Conservation (phyloP, 106 monocot genomes). For the Agapanthus africanus region DNA sequence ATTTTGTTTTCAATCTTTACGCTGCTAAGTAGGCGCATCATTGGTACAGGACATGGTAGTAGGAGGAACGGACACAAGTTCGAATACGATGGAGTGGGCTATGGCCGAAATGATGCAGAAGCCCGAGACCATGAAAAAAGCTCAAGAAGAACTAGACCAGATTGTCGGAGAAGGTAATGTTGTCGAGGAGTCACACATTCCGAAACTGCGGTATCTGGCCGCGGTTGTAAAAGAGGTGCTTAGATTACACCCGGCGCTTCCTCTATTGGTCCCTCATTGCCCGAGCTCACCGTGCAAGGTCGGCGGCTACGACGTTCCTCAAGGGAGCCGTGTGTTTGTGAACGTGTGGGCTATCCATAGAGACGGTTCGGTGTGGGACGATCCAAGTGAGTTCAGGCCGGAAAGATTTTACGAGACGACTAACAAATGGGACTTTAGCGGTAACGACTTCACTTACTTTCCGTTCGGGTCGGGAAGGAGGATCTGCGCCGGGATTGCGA, state of each 20-base stretch:
- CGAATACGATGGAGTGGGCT: constrained; percentile 17
- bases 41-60: constrained; percentile 16
- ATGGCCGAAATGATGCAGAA: constrained; percentile 17
- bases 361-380: constrained; percentile 15
- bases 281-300: constrained; percentile 11
- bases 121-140: constrained; percentile 8
- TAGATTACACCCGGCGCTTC: constrained; percentile 11
- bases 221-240: constrained; percentile 9
- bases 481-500: constrained; percentile 30
- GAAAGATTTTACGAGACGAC: constrained; percentile 15
- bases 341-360: constrained; percentile 31
- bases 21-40: too few species aligned
- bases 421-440: constrained; percentile 10
- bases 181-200: constrained; percentile 10
- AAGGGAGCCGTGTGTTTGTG: constrained; percentile 18
- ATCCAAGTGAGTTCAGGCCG: constrained; percentile 22
- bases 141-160: constrained; percentile 12
- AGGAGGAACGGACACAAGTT: constrained; percentile 16
- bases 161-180: constrained; percentile 8
- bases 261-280: constrained; percentile 16
- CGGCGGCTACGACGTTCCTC: constrained; percentile 15
- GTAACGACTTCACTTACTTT: constrained; percentile 25
- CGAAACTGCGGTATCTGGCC: constrained; percentile 6
- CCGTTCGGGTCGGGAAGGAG: constrained; percentile 45
- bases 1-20: too few species aligned